Conservation (phyloP, 495 filamentous ascomycete genomes). For the Penicillium macrosclerotiorum region DNA sequence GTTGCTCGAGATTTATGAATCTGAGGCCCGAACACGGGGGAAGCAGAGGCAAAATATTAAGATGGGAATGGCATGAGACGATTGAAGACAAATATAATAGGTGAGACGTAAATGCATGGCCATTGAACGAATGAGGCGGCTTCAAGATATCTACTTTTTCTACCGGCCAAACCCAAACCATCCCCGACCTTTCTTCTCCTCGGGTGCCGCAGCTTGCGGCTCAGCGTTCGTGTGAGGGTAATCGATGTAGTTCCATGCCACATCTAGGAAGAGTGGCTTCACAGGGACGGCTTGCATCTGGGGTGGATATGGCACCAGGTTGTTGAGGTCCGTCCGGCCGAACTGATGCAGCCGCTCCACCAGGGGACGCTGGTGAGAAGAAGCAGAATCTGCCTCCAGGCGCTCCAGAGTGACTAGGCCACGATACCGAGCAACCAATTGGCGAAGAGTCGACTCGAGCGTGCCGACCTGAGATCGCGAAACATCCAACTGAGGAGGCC, state of each 20-base stretch:
- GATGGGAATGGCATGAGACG: no score
- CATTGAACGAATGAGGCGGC: no score
- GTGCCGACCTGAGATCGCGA: constrained; percentile 51
- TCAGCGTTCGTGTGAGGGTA: constrained; percentile 64
- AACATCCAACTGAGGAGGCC: constrained; percentile 58
- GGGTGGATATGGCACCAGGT: constrained; percentile 85
- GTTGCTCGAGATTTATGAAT: no score
- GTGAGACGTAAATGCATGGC: no score
- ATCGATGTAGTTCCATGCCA: constrained; percentile 96
- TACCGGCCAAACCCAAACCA: constrained; percentile 91
- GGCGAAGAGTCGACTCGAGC: constrained; percentile 59
- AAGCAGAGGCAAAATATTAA: no score
- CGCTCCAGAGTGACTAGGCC: constrained; percentile 79
- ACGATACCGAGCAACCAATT: constrained; percentile 70
- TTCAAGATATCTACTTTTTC: no score
- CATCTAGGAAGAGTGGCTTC: constrained; percentile 94
- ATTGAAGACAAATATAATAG: no score
- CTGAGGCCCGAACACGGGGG: no score
- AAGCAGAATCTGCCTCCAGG: constrained; percentile 37
- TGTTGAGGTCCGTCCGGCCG: constrained; percentile 67
- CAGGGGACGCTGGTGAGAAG: constrained; percentile 47
- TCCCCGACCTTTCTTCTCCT: constrained; percentile 64
- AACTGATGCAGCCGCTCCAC: constrained; percentile 75
- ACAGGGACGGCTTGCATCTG: constrained; percentile 79
- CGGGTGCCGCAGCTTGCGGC: constrained; percentile 25